Percentiles rank a stretch among this genome's conserved stretches.
These are phyloP conservation scores for Capronia coronata DNA, from an alignment of 2,329 filamentous ascomycete species.

Conservation along the genomic window DNA sequence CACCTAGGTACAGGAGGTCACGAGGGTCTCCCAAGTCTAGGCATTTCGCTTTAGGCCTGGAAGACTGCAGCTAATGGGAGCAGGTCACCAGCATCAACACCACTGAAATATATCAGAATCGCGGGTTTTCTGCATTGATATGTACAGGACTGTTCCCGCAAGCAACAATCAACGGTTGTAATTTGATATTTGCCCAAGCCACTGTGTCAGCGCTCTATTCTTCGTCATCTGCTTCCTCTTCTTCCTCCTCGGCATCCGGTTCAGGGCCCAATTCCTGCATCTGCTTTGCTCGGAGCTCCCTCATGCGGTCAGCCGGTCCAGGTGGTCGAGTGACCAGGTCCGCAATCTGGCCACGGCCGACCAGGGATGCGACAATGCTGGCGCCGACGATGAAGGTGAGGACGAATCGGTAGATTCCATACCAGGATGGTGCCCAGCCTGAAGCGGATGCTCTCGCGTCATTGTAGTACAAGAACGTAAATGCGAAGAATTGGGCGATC, in stretches of 20 bases:
- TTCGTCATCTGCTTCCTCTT: conserved; percentile 25
- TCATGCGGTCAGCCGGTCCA: conserved; percentile 43
- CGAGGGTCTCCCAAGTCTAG: neutral
- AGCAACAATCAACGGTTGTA: neutral
- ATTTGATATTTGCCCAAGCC: neutral
- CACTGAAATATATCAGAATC: neutral
- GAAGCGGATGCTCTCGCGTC: conserved; percentile 65
- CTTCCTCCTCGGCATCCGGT: conserved; percentile 27
- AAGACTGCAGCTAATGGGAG: too few species aligned
- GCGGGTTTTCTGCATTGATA: neutral
- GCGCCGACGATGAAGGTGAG: conserved; percentile 82
- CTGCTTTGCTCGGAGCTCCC: conserved; percentile 46
- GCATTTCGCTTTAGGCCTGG: neutral
- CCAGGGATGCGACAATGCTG: conserved; percentile 70
- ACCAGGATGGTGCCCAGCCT: conserved; percentile 82
- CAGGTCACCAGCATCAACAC: too few species aligned
- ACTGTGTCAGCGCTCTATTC: conserved; percentile 14
- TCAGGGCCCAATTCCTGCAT: conserved; percentile 44
- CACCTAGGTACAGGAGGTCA: neutral
- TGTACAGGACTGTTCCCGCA: conserved; percentile 4
- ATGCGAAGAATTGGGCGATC: conserved; percentile 77
- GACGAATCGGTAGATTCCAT: conserved; percentile 82
- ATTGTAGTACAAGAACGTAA: conserved; percentile 77
- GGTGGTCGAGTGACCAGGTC: conserved; percentile 46
- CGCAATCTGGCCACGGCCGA: conserved; percentile 73